These are phyloP conservation scores for Umbilicaria muhlenbergii DNA, from an alignment of 495 filamentous ascomycete species.

Conservation along the genomic window DNA sequence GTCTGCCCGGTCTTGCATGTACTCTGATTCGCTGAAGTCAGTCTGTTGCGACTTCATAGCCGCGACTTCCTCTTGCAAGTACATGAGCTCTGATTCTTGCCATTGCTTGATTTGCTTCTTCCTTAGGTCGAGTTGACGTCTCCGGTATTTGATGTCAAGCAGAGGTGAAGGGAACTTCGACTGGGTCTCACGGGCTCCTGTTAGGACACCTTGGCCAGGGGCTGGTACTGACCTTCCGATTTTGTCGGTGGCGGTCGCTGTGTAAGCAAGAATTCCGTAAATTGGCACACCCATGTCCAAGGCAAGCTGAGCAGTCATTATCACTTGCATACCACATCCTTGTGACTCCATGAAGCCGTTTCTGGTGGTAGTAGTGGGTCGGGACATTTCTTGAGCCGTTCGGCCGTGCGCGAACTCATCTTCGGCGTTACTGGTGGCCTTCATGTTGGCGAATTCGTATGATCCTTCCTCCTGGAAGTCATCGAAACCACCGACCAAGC, in stretches of 20 bases:
- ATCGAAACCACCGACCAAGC: constrained; percentile 96
- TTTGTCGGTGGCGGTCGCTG: constrained; percentile 97
- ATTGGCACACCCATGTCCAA: constrained; percentile 98
- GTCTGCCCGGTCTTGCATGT: constrained; percentile 64
- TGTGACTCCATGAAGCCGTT: constrained; percentile 99
- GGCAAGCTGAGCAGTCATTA: constrained; percentile 93
- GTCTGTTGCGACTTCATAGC: constrained; percentile 72
- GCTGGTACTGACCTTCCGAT: constrained; percentile 95
- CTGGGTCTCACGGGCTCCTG: constrained; percentile 81
- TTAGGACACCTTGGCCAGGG: constrained; percentile 91
- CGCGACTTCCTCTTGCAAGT: constrained; percentile 75
- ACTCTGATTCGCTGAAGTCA: constrained; percentile 63
- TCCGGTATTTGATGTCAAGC: constrained; percentile 91
- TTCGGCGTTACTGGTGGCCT: constrained; percentile 91
- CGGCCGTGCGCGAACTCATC: constrained; percentile 92
- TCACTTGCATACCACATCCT: constrained; percentile 93
- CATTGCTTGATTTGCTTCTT: constrained; percentile 85
- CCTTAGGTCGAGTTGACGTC: constrained; percentile 82
- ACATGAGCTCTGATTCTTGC: constrained; percentile 89
- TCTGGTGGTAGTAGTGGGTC: constrained; percentile 88
- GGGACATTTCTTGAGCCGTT: constrained; percentile 93
- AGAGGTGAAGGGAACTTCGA: constrained; percentile 90
- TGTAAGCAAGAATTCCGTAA: constrained; percentile 84
- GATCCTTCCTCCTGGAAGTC: constrained; percentile 99
- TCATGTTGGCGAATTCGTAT: constrained; percentile 99